These are phyloP conservation scores for Ascochyta clinopodiicola DNA, from an alignment of 2,329 filamentous ascomycete genomes.

Conservation along the genomic window DNA sequence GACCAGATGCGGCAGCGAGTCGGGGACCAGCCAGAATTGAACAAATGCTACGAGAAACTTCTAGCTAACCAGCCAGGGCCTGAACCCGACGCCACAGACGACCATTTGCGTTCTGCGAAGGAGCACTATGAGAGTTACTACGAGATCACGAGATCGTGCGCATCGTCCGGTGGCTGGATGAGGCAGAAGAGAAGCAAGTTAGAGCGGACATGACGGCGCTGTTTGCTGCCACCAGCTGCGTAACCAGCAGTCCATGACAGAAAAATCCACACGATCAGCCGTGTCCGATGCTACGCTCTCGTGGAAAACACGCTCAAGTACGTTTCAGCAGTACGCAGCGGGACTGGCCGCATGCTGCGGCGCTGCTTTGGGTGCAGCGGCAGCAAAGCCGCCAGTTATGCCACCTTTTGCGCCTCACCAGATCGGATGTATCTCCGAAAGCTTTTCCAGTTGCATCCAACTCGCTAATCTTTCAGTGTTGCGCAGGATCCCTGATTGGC, in stretches of 20 bases:
- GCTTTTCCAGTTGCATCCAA: conserved; percentile 11
- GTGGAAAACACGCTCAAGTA: not conserved
- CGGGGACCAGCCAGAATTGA: conserved; percentile 13
- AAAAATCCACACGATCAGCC: not conserved
- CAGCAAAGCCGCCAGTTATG: conserved; percentile 1
- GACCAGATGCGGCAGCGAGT: conserved; percentile 9
- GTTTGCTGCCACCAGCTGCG: not conserved
- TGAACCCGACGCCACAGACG: conserved; percentile 18
- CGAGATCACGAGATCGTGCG: conserved; percentile 22
- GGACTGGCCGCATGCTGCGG: conserved; percentile 8
- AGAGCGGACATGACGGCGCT: conserved; percentile 4
- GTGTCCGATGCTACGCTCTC: conserved; percentile 6
- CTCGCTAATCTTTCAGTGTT: not conserved
- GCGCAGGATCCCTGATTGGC: conserved; percentile 11
- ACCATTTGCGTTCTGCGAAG: conserved; percentile 32
- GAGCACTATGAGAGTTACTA: conserved; percentile 32
- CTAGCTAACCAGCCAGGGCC: conserved; percentile 33
- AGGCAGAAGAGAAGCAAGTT: conserved; percentile 3
- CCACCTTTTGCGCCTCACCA: conserved; percentile 3
- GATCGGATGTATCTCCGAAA: not conserved
- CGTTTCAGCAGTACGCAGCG: conserved; percentile 14
- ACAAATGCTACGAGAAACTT: conserved; percentile 29
- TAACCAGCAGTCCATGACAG: conserved; percentile 7
- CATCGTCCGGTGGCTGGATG: conserved; percentile 27
- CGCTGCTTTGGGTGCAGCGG: conserved; percentile 10